Base-by-base conservation (phyloP, 2,329 filamentous ascomycete species). In the Paracoccidioides brasiliensis region DNA sequence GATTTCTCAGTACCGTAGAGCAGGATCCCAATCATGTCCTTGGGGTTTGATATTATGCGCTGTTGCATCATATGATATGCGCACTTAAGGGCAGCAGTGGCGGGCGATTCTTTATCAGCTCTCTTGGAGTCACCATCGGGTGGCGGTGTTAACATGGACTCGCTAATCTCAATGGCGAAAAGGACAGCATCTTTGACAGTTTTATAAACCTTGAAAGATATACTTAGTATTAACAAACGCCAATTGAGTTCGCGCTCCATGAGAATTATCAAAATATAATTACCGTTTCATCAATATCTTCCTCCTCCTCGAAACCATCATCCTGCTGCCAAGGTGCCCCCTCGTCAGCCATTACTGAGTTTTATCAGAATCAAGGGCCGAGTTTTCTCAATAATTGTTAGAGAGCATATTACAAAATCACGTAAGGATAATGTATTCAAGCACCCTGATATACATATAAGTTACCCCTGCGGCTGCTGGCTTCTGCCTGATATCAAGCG, bases 1-100 rank as follows among this genome's bases (percentile, higher is more conserved):
- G 89, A 88, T 70, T 88, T 81, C 65, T 94, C 78, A 0, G 93
- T 98, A 7, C 90, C 90, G 67, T 94, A 98, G 0, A 98, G 77
- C 41, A 98, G 70, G 32, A 98, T 86, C 1, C 91, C 90, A 80
- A 98, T 96, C 88, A 96, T 94, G 59, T 98, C 93, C 66, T 85
- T 90, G 1, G 93, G 93, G 59, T 90, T 91, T 3, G 91, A 91
- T 64, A 98, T 97, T 70, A 98, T 97, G 63, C 93, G 88, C 73
- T 97, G 91, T 72, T 97, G 89, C 88, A 98, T 96, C 54, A 98
- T 77, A 66, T 89, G 83, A 66, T 95, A 95, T 56, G 91, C 93
- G 64, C 89, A 96, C 77, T 95, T 95, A 52, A 98, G 73, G 3
- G 93, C 90, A 14, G 91, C 90, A 53, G 85, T 79, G 0, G 89